Evolutionary conservation across 2,329 filamentous ascomycete species (phyloP).

Genomic region (Huntiella savannae): DNA sequence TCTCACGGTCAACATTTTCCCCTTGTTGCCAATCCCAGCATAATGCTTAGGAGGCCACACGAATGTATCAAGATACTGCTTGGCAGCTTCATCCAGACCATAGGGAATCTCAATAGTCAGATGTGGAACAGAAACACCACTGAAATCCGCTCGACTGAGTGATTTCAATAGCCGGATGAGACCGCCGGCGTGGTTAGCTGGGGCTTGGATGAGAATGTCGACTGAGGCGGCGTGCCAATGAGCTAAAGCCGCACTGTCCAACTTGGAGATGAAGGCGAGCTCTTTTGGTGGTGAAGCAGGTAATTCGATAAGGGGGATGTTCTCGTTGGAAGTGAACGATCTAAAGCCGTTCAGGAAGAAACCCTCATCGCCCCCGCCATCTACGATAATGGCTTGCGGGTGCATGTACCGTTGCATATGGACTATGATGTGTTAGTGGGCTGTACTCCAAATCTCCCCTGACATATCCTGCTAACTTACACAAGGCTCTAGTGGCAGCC

Average conservation of each 20-base stretch:
- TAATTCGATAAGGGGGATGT: slow-evolving; percentile 54
- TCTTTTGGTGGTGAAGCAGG: slow-evolving; percentile 42
- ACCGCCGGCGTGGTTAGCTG: slow-evolving; percentile 49
- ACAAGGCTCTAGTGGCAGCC: slow-evolving; percentile 44
- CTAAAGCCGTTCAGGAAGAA: slow-evolving; percentile 47
- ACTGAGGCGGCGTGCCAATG: slow-evolving; percentile 63
- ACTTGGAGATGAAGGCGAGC: slow-evolving; percentile 57
- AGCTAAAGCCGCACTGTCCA: slow-evolving; percentile 55
- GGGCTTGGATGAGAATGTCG: slow-evolving; percentile 69
- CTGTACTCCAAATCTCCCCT: neutral
- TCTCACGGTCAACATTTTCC: slow-evolving; percentile 42
- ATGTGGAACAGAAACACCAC: slow-evolving; percentile 47
- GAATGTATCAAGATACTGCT: slow-evolving; percentile 42
- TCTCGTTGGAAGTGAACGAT: slow-evolving; percentile 30
- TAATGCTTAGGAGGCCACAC: slow-evolving; percentile 40
- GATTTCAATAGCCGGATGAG: slow-evolving; percentile 61
- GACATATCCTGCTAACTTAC: slow-evolving; percentile 19
- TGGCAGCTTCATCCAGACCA: slow-evolving; percentile 44
- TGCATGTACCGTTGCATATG: slow-evolving; percentile 58
- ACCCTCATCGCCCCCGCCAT: slow-evolving; percentile 48
- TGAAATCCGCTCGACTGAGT: slow-evolving; percentile 56
- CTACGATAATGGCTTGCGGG: slow-evolving; percentile 58
- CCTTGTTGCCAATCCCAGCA: neutral
- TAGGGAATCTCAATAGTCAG: slow-evolving; percentile 71
- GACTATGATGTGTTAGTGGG: slow-evolving; percentile 19